These are phyloP conservation scores for Akanthomyces lecanii DNA, from an alignment of 2,329 filamentous ascomycete genomes.

Conservation along the genomic window DNA sequence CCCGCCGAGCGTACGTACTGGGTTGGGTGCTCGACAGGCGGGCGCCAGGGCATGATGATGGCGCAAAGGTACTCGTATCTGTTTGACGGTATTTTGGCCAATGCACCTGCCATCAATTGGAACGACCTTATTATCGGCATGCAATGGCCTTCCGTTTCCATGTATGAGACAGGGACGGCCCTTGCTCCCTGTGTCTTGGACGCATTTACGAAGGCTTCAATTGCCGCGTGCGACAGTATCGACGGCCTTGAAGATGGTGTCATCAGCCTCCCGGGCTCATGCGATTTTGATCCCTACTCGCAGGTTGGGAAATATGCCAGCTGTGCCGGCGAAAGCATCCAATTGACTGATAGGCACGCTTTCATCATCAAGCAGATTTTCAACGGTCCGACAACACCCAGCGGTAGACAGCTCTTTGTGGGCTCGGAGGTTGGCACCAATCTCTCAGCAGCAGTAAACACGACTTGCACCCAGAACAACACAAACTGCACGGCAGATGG, in stretches of 20 bases:
- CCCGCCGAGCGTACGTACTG: constrained; percentile 43
- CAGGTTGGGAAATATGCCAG: constrained; percentile 19
- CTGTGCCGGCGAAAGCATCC: constrained; percentile 13
- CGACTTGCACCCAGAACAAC: neutral
- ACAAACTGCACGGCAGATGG: neutral
- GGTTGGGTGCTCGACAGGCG: constrained; percentile 51
- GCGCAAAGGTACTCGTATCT: constrained; percentile 48
- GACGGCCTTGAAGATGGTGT: constrained; percentile 26
- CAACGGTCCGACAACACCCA: neutral
- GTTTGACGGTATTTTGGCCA: constrained; percentile 51
- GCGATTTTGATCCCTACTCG: constrained; percentile 22
- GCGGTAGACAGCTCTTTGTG: neutral
- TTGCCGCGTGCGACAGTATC: constrained; percentile 27
- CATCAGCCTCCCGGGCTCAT: constrained; percentile 20
- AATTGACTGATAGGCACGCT: neutral
- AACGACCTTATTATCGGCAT: constrained; percentile 22
- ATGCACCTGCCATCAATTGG: constrained; percentile 40
- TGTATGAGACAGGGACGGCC: constrained; percentile 24
- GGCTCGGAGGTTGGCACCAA: neutral
- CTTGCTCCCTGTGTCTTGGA: constrained; percentile 32
- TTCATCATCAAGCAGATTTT: neutral
- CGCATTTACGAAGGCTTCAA: constrained; percentile 31
- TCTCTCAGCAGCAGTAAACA: neutral
- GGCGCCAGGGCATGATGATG: constrained; percentile 50
- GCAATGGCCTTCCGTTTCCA: constrained; percentile 25